Base-by-base conservation (phyloP, 2,329 filamentous ascomycete species). In the Claviceps spartinae region DNA sequence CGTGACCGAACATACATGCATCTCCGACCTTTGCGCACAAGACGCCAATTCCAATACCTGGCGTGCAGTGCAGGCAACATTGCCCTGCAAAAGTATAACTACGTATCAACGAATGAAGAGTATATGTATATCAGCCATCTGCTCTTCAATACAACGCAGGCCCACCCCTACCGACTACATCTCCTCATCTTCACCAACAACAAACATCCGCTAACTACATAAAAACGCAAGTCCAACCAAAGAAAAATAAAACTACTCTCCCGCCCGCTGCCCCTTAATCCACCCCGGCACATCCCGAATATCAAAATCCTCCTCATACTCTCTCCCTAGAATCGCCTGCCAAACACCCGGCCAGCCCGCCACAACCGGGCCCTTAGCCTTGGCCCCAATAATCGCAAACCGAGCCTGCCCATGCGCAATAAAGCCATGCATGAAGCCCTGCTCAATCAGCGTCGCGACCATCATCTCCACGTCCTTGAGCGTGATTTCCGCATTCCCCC, bases 391-490 rank as follows among this genome's bases (percentile, higher is more conserved):
- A 44, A 96, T 86, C 13, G 88, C 89, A 61, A 96, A 89, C 48
- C 86, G 82, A 44, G 78, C 77, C 61, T 83, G 81, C 26, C 78
- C 78, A 61, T 94, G 88, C 16, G 86, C 86, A 30, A 96, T 77
- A 62, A 90, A 96, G 1, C 90, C 91, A 58, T 84, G 82, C 63
- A 96, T 74, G 24, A 95, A 72, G 0, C 86, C 87, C 66, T 95
- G 87, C 48, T 85, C 81, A 20, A 94, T 78, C 13, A 96, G 76
- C 11, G 83, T 83, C 0, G 86, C 80, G 13, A 94, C 76, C 48
- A 87, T 81, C 45, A 81, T 81, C 67, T 95, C 88, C n/a, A 94
- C 73, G 58, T 88, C 83, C 14, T 78, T 69, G 38, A 78, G 67
- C 41, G 79, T 74, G 37, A 82, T 72, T 55, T 72, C 64, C 55